Base-by-base conservation (phyloP, 768 basidiomycete species). In the Tulasnella sp. region DNA sequence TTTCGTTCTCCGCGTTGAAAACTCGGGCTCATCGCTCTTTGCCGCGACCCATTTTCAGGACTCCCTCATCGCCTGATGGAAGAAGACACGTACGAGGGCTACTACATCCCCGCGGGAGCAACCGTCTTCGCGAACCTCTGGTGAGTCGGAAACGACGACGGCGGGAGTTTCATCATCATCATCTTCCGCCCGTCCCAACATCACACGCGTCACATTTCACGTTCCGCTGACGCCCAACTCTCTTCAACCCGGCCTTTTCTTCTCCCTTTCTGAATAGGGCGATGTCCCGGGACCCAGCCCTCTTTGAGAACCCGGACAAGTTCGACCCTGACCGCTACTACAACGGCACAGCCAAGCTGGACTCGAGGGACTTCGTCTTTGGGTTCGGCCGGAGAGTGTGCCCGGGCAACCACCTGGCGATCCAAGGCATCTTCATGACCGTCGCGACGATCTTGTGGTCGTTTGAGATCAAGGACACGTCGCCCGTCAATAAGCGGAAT, bases 71-170 rank as follows among this genome's bases (percentile, higher is more conserved):
- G 73, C 34, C 64, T 78, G 9, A 81, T 54, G 54, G n/a, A 72
- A 74, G 80, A 81, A 16, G 80, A 81, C 42, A 44, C 48, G 24
- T 81, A 81, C 60, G 50, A 81, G 31, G 80, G 80, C 11, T 81
- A 81, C 42, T 41, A 72, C 22, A 81, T 82, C 28, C 80, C 81
- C 0, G 44, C 69, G 2, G 75, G 64, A 22, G 44, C 81, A 5
- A 76, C 60, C 24, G 80, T 82, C 34, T 44, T 73, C 20, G 72
- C 72, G 72, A 73, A 73, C 72, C 20, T 73, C 20, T 73, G 72
- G 72, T 54, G 24, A 12, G 54, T 54, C 24, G 24, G n/a, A 37
- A 37, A 37, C 37, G 37, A 37, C 37, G n/a, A n/a, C n/a, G 37
- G 6, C 6, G 37, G 37, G 37, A 6, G 37, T 37, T 37, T 37